Conservation (phyloP, 2,329 filamentous ascomycete genomes). For the Epichloe gansuensis region DNA sequence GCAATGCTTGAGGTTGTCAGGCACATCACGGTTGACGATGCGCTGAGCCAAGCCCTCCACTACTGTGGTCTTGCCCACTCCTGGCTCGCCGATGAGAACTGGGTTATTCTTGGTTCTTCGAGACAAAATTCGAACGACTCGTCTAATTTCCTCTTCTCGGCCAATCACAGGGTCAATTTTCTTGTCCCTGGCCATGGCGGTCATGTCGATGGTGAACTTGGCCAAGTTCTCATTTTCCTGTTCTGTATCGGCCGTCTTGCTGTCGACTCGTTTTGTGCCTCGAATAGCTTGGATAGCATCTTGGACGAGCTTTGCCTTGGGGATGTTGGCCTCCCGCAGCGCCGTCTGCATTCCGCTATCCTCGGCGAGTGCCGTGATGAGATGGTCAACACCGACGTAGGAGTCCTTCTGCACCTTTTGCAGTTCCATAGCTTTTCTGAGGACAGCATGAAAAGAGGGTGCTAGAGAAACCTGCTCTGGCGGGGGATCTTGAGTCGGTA, state of each 20-base stretch:
- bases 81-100: slow-evolving; percentile 91
- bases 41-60: slow-evolving; percentile 91
- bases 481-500: slow-evolving; percentile 89
- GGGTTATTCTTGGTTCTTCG: slow-evolving; percentile 97
- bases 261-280: slow-evolving; percentile 86
- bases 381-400: slow-evolving; percentile 87
- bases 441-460: slow-evolving; percentile 67
- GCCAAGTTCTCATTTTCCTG: slow-evolving; percentile 88
- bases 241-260: slow-evolving; percentile 88
- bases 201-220: slow-evolving; percentile 99
- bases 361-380: slow-evolving; percentile 76
- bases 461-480: slow-evolving; percentile 79
- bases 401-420: slow-evolving; percentile 97
- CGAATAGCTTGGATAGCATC: slow-evolving; percentile 85
- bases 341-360: slow-evolving; percentile 61
- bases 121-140: slow-evolving; percentile 84
- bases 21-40: slow-evolving; percentile 93
- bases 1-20: slow-evolving; percentile 87
- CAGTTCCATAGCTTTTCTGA: slow-evolving; percentile 75
- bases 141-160: slow-evolving; percentile 86
- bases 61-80: slow-evolving; percentile 97
- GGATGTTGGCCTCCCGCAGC: slow-evolving; percentile 78
- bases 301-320: slow-evolving; percentile 81
- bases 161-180: slow-evolving; percentile 98
- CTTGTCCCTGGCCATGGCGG: slow-evolving; percentile 85